phyloP scores from a whole-genome alignment of 2,329 filamentous ascomycete genomes.

The Xylaria sp. region DNA sequence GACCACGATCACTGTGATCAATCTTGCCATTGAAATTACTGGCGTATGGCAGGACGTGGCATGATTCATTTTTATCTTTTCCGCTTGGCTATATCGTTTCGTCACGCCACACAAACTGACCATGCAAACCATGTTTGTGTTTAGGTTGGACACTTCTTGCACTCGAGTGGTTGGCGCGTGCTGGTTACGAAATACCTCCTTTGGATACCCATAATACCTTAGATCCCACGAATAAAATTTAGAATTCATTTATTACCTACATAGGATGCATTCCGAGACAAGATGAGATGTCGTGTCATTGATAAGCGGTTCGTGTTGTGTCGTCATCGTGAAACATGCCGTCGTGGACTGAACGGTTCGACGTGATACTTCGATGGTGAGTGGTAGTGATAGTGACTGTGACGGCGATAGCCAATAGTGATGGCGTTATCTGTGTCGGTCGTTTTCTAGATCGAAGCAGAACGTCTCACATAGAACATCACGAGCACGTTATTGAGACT shows the following conservation, averaged over 20 bases:
- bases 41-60: slow-evolving; percentile 55
- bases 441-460: not conserved
- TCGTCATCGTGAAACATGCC: slow-evolving; percentile 10
- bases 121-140: too few relatives aligned
- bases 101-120: too few relatives aligned
- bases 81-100: slow-evolving; percentile 1
- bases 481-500: slow-evolving; percentile 2
- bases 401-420: slow-evolving; percentile 1
- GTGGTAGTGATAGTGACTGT: too few relatives aligned
- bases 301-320: slow-evolving; percentile 6
- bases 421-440: not conserved
- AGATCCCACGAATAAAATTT: slow-evolving; percentile 1
- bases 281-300: not conserved
- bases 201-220: slow-evolving; percentile 15
- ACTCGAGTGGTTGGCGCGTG: slow-evolving; percentile 15
- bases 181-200: slow-evolving; percentile 6
- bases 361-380: too few relatives aligned
- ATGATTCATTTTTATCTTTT: slow-evolving; percentile 29
- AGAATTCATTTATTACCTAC: not conserved
- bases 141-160: too few relatives aligned
- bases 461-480: slow-evolving; percentile 6
- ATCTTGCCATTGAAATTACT: slow-evolving; percentile 79
- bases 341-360: slow-evolving; percentile 6
- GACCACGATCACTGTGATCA: slow-evolving; percentile 78
- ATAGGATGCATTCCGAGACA: not conserved